A percentile compares a stretch with the other conserved stretches of the same genome.
These are phyloP conservation scores for Fusarium temperatum DNA, from an alignment of 2,329 filamentous ascomycete species.

Conservation along the genomic window DNA sequence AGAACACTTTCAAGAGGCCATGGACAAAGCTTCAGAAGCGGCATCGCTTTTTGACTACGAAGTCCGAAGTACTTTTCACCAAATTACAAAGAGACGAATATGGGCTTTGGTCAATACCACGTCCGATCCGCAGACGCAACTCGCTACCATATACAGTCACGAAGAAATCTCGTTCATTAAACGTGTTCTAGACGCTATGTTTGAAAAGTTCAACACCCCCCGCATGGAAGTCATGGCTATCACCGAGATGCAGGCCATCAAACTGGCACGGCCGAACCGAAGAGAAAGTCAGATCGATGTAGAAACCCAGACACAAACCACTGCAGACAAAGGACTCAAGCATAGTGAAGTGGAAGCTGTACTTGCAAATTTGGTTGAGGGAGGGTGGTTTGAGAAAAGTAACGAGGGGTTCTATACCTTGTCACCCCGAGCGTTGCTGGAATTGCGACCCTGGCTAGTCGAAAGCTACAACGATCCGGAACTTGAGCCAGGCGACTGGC, in stretches of 20 bases:
- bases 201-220: conserved; percentile 84
- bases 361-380: conserved; percentile 74
- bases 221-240: conserved; percentile 87
- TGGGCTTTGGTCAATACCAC: conserved; percentile 90
- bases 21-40: conserved; percentile 74
- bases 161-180: conserved; percentile 94
- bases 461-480: conserved; percentile 86
- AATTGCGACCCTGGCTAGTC: conserved; percentile 84
- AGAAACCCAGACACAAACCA: conserved; percentile 47
- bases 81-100: conserved; percentile 71
- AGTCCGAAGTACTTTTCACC: conserved; percentile 78
- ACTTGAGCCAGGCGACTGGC: conserved; percentile 66
- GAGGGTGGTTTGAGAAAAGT: conserved; percentile 87
- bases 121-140: conserved; percentile 84
- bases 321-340: conserved; percentile 68
- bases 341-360: conserved; percentile 80
- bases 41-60: conserved; percentile 87
- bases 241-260: conserved; percentile 79
- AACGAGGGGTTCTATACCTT: conserved; percentile 76
- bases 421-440: conserved; percentile 81
- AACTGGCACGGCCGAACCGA: conserved; percentile 66
- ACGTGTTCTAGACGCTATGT: conserved; percentile 88
- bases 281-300: conserved; percentile 46
- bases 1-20: conserved; percentile 73
- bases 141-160: conserved; percentile 80